phyloP scores from a whole-genome alignment of 2,329 filamentous ascomycete genomes.

The Colletotrichum liriopes region DNA sequence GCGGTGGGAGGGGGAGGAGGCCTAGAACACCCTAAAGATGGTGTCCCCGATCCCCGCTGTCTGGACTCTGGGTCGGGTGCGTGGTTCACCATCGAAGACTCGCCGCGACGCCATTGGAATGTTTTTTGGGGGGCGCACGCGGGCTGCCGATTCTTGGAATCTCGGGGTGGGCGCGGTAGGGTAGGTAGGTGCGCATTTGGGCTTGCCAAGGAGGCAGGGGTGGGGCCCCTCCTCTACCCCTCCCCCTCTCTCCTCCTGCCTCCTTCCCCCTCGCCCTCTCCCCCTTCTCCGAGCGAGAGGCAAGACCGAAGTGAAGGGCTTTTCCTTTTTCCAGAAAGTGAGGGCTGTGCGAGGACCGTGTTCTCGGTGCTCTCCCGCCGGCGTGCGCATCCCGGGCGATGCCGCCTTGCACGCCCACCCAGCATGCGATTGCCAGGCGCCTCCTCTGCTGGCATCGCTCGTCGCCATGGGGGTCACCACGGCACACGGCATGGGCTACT shows the following conservation, averaged over 20 bases:
- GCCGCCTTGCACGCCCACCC: constrained; percentile 13
- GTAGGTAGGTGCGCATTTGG: neutral
- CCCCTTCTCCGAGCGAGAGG: neutral
- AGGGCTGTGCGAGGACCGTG: neutral
- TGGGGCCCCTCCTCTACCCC: neutral
- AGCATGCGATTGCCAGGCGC: constrained; percentile 23
- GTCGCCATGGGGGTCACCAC: neutral
- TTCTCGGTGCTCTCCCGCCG: neutral
- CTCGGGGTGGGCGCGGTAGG: constrained; percentile 10
- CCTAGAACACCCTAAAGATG: constrained; percentile 42
- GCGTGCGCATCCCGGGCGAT: neutral
- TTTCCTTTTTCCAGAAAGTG: neutral
- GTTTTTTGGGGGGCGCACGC: neutral
- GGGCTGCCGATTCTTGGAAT: constrained; percentile 20
- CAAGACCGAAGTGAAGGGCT: neutral
- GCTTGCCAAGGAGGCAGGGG: constrained; percentile 8
- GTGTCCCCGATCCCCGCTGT: constrained; percentile 42
- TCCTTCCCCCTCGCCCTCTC: constrained; percentile 2
- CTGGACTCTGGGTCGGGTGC: constrained; percentile 40
- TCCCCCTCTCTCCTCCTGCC: neutral
- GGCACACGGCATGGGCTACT: neutral
- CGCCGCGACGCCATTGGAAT: constrained; percentile 2
- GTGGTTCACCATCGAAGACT: constrained; percentile 18
- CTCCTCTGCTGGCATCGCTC: neutral
- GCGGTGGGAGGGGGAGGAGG: constrained; percentile 13